Percentiles rank a stretch among this genome's conserved stretches.
phyloP scores from a whole-genome alignment of 2,329 filamentous ascomycete species.

The Rosellinia necatrix region DNA sequence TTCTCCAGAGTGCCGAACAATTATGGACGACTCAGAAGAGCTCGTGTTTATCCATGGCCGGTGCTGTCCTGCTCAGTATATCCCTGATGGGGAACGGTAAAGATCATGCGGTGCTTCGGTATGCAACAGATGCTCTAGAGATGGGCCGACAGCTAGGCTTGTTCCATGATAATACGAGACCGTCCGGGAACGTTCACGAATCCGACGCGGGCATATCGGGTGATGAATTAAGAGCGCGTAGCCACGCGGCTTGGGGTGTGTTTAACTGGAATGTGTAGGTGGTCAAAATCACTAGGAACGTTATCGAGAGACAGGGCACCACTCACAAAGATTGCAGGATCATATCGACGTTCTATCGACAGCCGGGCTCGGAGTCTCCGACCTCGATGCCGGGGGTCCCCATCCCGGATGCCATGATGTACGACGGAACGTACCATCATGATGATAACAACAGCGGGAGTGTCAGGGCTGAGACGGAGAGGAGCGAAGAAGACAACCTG shows the following conservation, averaged over 20 bases:
- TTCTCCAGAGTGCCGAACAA: constrained; percentile 38
- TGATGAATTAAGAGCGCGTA: constrained; percentile 9
- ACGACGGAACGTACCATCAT: neutral
- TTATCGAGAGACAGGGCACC: neutral
- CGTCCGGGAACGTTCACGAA: neutral
- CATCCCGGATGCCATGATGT: constrained; percentile 26
- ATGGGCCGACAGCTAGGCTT: constrained; percentile 42
- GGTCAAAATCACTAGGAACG: no score
- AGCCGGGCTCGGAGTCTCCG: constrained; percentile 38
- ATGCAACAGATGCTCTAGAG: constrained; percentile 35
- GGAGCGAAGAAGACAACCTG: neutral
- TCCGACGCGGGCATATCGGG: neutral
- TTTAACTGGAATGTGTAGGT: constrained; percentile 48
- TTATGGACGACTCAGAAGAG: constrained; percentile 34
- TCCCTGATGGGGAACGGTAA: constrained; percentile 43
- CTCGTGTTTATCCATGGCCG: constrained; percentile 39
- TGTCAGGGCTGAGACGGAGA: neutral
- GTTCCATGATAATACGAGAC: constrained; percentile 31
- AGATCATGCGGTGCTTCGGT: constrained; percentile 42
- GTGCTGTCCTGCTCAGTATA: constrained; percentile 42
- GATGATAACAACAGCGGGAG: neutral
- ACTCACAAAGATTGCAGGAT: constrained; percentile 31
- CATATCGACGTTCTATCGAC: constrained; percentile 41
- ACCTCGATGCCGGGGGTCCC: constrained; percentile 32
- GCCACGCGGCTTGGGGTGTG: constrained; percentile 41